Percentiles rank a stretch among this genome's conserved stretches.
Evolutionary conservation across 228 moss, liverwort and hornwort genomes (phyloP).

Genomic region (Sphagnum magellanicum): DNA sequence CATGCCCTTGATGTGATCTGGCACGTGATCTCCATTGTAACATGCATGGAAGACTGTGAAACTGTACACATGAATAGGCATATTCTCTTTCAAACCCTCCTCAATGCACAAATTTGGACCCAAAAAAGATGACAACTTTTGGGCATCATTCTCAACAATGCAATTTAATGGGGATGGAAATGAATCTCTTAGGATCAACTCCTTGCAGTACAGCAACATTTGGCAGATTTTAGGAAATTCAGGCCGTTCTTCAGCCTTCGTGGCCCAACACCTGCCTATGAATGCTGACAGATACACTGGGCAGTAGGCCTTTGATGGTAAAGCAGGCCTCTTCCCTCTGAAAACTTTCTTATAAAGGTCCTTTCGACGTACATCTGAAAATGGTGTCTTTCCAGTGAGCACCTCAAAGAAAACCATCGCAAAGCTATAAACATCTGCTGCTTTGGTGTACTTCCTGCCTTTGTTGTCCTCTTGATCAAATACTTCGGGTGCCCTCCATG

Average conservation of each 20-base stretch:
- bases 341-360: conserved; percentile 25
- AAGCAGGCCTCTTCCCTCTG: conserved; percentile 31
- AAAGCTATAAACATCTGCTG: conserved; percentile 50
- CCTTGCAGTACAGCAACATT: conserved; percentile 35
- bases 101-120: conserved; percentile 44
- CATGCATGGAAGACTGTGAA: conserved; percentile 24
- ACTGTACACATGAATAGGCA: conserved; percentile 35
- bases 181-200: conserved; percentile 31
- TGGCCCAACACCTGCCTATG: conserved; percentile 34
- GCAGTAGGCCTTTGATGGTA: conserved; percentile 11
- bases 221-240: conserved; percentile 32
- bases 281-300: conserved; percentile 25
- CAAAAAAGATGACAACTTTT: conserved; percentile 23
- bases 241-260: conserved; percentile 29
- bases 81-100: conserved; percentile 29
- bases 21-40: neutral
- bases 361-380: conserved; percentile 14
- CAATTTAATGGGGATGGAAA: conserved; percentile 41
- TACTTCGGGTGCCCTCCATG: conserved; percentile 35
- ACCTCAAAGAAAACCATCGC: conserved; percentile 41
- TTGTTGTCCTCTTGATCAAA: conserved; percentile 10
- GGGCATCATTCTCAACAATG: conserved; percentile 43
- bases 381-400: conserved; percentile 30
- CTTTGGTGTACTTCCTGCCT: conserved; percentile 25
- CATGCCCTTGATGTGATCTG: conserved; percentile 9